Base-by-base conservation (phyloP, 208 protist genomes). In the Leishmania braziliensis region DNA sequence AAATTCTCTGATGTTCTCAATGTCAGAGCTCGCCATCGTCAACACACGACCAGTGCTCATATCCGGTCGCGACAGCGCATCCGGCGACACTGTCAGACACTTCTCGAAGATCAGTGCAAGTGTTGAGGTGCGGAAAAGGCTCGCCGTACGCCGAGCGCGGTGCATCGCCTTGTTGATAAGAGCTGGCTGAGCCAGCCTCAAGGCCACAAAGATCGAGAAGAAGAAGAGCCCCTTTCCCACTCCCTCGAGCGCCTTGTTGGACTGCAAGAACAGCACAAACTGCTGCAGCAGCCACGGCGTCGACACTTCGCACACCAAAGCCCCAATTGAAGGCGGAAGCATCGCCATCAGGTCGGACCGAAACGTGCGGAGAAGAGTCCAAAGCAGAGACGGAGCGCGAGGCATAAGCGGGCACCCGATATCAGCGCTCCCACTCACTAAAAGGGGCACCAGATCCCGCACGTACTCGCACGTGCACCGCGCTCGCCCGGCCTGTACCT, bases 21-120 rank as follows among this genome's bases (percentile, higher is more conserved):
- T 86, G 72, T 98, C 96, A 3, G 87, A 88, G 71, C 90, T 96
- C 84, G 95, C 88, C 85, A 97, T 93, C 78, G 96, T 97, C 46
- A 98, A 89, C 66, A 98, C 90, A 10, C 95, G 90, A 33, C 96
- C 95, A 2, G 91, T 79, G 53, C 84, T 94, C 70, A 96, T 92
- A 43, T 92, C 90, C 16, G 96, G 95, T 33, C 95, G 86, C 36
- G 89, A 80, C 18, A 90, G 84, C 18, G 86, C 84, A 72, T 84
- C 86, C 16, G 78, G 78, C 26, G 80, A 85, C 23, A 96, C 72
- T 5, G 80, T 90, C 9, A 97, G 81, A 16, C 93, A 89, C 79
- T 98, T 98, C 53, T 90, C 84, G 56, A 97, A 97, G n/a, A 98
- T 56, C 26, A 92, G 70, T 10, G 78, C 82, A 3, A 91, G 86